These are phyloP conservation scores for Annulohypoxylon stygium DNA, from an alignment of 495 filamentous ascomycete species.

Conservation along the genomic window DNA sequence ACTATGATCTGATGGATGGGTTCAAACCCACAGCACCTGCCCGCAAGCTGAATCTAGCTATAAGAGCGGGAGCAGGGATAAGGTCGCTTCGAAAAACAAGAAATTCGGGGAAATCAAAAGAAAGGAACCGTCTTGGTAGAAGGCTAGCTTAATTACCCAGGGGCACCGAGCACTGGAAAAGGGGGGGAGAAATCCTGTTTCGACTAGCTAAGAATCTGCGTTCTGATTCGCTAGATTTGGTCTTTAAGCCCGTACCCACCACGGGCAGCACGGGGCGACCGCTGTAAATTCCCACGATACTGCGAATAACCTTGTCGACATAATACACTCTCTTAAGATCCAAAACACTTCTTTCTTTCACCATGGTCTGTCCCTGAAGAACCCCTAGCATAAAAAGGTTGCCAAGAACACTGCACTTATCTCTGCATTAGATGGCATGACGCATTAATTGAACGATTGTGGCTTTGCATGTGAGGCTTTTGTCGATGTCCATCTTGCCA, in stretches of 20 bases:
- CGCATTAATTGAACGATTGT: slow-evolving; percentile 4
- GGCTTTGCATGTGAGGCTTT: slow-evolving; percentile 4
- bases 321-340: neutral
- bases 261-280: neutral
- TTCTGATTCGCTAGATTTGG: slow-evolving; percentile 19
- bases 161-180: slow-evolving; percentile 29
- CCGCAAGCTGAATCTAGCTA: slow-evolving; percentile 26
- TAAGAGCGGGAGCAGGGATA: slow-evolving; percentile 23
- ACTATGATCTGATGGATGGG: neutral
- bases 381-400: neutral
- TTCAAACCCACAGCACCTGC: slow-evolving; percentile 20
- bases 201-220: slow-evolving; percentile 14
- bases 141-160: slow-evolving; percentile 23
- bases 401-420: neutral
- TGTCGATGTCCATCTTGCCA: neutral
- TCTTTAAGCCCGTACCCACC: neutral
- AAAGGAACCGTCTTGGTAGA: slow-evolving; percentile 15
- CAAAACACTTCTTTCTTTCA: slow-evolving; percentile 6
- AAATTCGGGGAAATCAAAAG: slow-evolving; percentile 31
- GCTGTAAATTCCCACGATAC: slow-evolving; percentile 3
- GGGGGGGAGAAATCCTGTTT: slow-evolving; percentile 22
- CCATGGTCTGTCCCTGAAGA: slow-evolving; percentile 4
- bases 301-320: slow-evolving; percentile 4
- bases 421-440: neutral
- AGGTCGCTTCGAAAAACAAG: slow-evolving; percentile 27